Percentiles rank a stretch among this genome's conserved stretches.
Conservation (phyloP, 108 stramenopile genomes). For the Fistulifera pelliculosa region DNA sequence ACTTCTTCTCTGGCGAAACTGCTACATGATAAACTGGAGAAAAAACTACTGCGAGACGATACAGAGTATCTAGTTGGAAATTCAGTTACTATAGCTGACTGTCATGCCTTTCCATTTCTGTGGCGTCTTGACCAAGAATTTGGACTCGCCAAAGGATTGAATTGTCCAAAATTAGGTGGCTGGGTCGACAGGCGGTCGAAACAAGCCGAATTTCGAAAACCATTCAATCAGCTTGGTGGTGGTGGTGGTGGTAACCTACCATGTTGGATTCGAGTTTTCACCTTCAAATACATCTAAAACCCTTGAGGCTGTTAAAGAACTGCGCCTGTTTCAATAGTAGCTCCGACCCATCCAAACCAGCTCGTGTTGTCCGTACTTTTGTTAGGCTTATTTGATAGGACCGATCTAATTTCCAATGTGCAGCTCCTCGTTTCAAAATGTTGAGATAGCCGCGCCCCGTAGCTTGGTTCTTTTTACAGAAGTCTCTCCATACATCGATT, state of each 20-base stretch:
- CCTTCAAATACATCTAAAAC: too few relatives aligned
- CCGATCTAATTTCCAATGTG: slow-evolving; percentile 48
- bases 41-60: slow-evolving; percentile 36
- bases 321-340: too few relatives aligned
- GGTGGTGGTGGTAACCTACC: slow-evolving; percentile 77
- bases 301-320: too few relatives aligned
- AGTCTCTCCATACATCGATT: background rate
- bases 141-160: slow-evolving; percentile 19
- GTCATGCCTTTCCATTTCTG: slow-evolving; percentile 79
- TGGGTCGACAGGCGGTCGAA: slow-evolving; percentile 54
- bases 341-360: too few relatives aligned
- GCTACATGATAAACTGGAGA: slow-evolving; percentile 40
- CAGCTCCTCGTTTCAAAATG: slow-evolving; percentile 52
- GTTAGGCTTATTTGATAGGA: slow-evolving; percentile 36
- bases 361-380: slow-evolving; percentile 9
- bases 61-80: slow-evolving; percentile 56
- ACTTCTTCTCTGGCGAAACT: slow-evolving; percentile 11
- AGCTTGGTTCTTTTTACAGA: slow-evolving; percentile 9
- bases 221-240: slow-evolving; percentile 74
- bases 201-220: slow-evolving; percentile 48
- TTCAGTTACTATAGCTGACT: slow-evolving; percentile 61
- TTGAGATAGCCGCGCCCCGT: slow-evolving; percentile 58
- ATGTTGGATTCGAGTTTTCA: too few relatives aligned
- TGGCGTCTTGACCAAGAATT: slow-evolving; percentile 72
- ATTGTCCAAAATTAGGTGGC: slow-evolving; percentile 23